Evolutionary conservation across 306 rosid species (phyloP), one percentile per base, ranked within the genome.

Genomic region (Spatholobus suberectus): DNA sequence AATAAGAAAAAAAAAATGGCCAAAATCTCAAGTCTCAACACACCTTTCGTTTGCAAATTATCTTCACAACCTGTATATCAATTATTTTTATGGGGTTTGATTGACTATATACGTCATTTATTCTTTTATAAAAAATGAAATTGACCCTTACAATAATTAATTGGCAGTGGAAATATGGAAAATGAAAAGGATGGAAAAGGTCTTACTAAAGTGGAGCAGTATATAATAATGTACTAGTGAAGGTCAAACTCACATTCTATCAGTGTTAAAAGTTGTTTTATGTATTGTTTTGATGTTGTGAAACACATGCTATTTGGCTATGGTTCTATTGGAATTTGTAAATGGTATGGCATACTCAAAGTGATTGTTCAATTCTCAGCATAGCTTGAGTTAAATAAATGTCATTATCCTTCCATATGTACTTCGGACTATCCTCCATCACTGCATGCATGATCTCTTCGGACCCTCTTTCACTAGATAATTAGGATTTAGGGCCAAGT

Each of bases 251-350:
- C 79, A 77, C 75, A 27, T 63, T 73, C 40, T 49, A 75, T 26
- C 43, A 77, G 52, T 47, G 2, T 49, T 32, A 61, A 62, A 41
- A 55, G 23, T 78, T 84, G 87, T 84, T 84, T 79, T 67, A 74
- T 44, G 41, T 32, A 5, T 21, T 79, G 81, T 66, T 79, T 57
- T 46, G 34, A 65, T 54, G 46, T 73, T 73, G 52, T 32, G 54
- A 84, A 73, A 74, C 80, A 32, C 32, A 72, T 84, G 7, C 79
- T 71, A 38, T 65, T 71, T 79, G 87, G 73, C 72, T 38, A 51
- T 63, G 80, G 32, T 55, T 61, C 59, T 59, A 83, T 52, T 43
- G 23, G 23, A 69, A 29, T 27, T 77, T 34, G 17, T 34, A 34
- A 68, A 51, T 46, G 51, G 8, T 32, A 23, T 73, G 68, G 34